Evolutionary conservation across 2,329 filamentous ascomycete species (phyloP).

Genomic region (Colletotrichum eleusines): DNA sequence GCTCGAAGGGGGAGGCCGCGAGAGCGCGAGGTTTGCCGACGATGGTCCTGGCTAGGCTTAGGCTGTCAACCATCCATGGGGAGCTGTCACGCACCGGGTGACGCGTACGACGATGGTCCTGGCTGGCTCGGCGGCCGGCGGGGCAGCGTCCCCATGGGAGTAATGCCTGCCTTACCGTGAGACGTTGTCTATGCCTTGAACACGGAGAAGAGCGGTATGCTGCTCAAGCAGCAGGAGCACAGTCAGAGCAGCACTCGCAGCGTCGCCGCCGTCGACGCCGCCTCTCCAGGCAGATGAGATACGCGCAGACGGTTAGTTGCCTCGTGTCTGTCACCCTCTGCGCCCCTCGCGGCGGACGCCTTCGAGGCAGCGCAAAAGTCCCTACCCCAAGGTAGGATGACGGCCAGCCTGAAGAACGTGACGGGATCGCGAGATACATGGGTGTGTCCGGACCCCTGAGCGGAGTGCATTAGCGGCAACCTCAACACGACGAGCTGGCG

Average conservation of each 20-base stretch:
- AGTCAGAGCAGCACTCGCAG: background rate
- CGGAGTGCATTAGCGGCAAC: slow-evolving; percentile 26
- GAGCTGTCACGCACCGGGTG: background rate
- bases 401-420: background rate
- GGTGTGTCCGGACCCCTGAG: slow-evolving; percentile 11
- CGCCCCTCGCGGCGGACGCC: background rate
- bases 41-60: slow-evolving; percentile 1
- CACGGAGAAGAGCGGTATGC: background rate
- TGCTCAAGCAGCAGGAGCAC: background rate
- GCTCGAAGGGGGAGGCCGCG: background rate
- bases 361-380: background rate
- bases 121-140: background rate
- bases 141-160: too few relatives aligned
- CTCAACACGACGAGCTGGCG: too few relatives aligned
- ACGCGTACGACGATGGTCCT: background rate
- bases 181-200: background rate
- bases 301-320: background rate
- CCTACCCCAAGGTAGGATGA: background rate
- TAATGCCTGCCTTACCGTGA: background rate
- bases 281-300: background rate
- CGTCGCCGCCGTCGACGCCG: background rate
- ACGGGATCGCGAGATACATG: background rate
- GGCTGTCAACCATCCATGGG: background rate
- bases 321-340: background rate
- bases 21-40: background rate